Percentiles rank a stretch among this genome's conserved stretches.
phyloP scores from a whole-genome alignment of 176 grass and related monocot genomes.

The Musa itinerans region DNA sequence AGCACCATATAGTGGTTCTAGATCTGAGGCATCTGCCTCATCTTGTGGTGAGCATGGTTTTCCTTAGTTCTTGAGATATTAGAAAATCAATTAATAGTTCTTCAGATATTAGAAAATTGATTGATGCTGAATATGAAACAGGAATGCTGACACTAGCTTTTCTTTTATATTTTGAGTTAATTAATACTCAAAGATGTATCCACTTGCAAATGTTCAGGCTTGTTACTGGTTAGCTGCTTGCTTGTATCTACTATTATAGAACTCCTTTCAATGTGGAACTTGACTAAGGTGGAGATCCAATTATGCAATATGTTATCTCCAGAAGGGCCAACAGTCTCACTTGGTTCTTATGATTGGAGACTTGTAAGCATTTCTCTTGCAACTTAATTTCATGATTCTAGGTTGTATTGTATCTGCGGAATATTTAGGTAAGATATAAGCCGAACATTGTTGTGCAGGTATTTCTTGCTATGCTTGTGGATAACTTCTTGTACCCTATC shows the following conservation, averaged over 20 bases:
- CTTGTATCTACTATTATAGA: slow-evolving; percentile 79
- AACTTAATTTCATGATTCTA: not conserved
- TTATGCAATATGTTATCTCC: slow-evolving; percentile 95
- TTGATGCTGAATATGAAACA: not conserved
- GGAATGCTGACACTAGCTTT: too few relatives aligned
- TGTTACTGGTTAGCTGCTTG: slow-evolving; percentile 53
- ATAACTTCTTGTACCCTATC: slow-evolving; percentile 91
- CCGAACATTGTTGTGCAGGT: slow-evolving; percentile 32
- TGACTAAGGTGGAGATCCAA: slow-evolving; percentile 93
- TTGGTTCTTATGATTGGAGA: slow-evolving; percentile 89
- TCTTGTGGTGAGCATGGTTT: slow-evolving; percentile 54
- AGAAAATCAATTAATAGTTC: not conserved
- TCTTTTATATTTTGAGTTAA: too few relatives aligned
- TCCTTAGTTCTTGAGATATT: too few relatives aligned
- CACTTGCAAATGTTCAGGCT: slow-evolving; percentile 38
- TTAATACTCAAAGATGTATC: too few relatives aligned
- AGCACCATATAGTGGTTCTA: slow-evolving; percentile 55
- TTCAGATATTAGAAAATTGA: not conserved
- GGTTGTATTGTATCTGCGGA: not conserved
- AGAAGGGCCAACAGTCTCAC: slow-evolving; percentile 65
- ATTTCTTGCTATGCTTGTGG: slow-evolving; percentile 83
- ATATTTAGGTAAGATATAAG: not conserved
- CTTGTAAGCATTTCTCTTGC: slow-evolving; percentile 57
- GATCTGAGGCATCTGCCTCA: slow-evolving; percentile 45
- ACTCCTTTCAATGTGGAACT: slow-evolving; percentile 97